phyloP scores from a whole-genome alignment of 148 eudicot species.

The Vaccinium darrowii region DNA sequence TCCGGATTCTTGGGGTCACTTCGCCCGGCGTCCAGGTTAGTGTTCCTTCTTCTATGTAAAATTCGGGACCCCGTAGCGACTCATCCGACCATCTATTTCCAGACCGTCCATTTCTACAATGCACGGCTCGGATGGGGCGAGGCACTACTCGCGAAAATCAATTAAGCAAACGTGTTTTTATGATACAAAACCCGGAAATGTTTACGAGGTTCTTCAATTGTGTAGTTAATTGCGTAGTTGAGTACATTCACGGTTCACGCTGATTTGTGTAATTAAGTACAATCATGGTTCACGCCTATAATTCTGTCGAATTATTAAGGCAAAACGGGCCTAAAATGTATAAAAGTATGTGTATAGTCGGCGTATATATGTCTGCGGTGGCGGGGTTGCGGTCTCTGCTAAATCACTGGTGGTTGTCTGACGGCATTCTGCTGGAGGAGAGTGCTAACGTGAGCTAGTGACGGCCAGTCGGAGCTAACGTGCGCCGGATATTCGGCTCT shows the following conservation, averaged over 20 bases:
- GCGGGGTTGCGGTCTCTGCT: neutral
- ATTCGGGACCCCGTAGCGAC: no score
- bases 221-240: neutral
- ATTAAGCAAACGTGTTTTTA: no score
- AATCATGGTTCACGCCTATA: neutral
- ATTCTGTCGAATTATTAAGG: neutral
- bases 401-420: neutral
- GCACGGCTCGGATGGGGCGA: no score
- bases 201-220: no score
- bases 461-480: neutral
- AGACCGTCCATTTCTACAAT: no score
- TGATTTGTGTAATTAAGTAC: neutral
- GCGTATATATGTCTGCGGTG: neutral
- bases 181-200: no score
- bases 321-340: no score
- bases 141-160: no score
- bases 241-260: neutral
- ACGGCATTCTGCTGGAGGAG: neutral
- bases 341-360: neutral
- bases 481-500: neutral
- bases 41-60: neutral
- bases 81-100: no score
- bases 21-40: conserved; percentile 82
- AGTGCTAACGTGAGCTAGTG: neutral
- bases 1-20: conserved; percentile 71